Evolutionary conservation across 208 protist genomes (phyloP).

Genomic region (Trypanosoma avium): DNA sequence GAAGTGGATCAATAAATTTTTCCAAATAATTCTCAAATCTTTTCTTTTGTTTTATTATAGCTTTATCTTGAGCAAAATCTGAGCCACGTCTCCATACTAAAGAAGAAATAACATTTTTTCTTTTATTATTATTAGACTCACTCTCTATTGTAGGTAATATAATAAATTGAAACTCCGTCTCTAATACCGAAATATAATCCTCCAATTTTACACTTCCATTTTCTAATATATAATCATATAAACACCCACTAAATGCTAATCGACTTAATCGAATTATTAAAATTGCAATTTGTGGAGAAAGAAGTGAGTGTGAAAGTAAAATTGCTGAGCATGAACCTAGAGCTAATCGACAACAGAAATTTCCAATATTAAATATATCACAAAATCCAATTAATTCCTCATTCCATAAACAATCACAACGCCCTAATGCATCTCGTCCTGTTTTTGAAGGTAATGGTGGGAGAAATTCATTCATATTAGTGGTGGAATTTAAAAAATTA

Average conservation of each 20-base stretch:
- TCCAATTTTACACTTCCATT: conserved; percentile 3
- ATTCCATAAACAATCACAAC: conserved; percentile 30
- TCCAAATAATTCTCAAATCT: conserved; percentile 2
- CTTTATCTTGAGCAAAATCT: conserved; percentile 19
- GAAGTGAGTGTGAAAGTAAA: background rate
- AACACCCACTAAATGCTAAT: conserved; percentile 23
- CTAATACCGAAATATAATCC: conserved; percentile 21
- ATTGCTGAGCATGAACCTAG: conserved; percentile 22
- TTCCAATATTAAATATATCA: conserved; percentile 21
- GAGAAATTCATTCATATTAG: conserved; percentile 7
- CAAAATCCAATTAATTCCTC: conserved; percentile 29
- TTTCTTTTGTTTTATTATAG: conserved; percentile 18
- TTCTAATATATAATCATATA: conserved; percentile 6
- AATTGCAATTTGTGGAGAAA: background rate
- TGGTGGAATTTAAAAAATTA: background rate
- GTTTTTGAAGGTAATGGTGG: conserved; percentile 10
- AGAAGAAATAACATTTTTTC: background rate
- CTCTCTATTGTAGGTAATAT: conserved; percentile 1
- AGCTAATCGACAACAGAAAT: conserved; percentile 31
- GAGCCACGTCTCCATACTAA: conserved; percentile 27
- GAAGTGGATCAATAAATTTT: conserved; percentile 18
- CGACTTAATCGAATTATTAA: conserved; percentile 28
- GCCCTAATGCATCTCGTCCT: conserved; percentile 18
- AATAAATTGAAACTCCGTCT: conserved; percentile 34
- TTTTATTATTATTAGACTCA: background rate